phyloP scores from a whole-genome alignment of 805 yeast genomes.

The Henningerozyma blattae region DNA sequence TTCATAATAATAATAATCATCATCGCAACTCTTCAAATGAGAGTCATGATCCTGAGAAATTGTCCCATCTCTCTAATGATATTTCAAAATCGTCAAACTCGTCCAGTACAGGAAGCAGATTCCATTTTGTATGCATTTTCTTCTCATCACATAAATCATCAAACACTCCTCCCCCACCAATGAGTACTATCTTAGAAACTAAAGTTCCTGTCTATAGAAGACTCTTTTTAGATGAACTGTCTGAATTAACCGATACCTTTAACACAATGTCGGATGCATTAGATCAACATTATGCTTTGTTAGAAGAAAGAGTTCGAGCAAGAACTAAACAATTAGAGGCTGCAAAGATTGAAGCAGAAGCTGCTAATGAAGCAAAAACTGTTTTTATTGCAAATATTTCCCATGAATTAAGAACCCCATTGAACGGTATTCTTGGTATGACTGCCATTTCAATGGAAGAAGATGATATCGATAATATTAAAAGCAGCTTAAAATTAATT shows the following conservation, averaged over 20 bases:
- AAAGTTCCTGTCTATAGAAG: constrained; percentile 37
- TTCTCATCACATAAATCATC: too few relatives aligned
- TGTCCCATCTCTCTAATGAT: neutral
- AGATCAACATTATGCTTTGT: constrained; percentile 66
- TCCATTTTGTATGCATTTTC: too few relatives aligned
- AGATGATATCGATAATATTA: constrained; percentile 50
- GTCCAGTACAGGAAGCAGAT: neutral
- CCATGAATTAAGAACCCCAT: constrained; percentile 88
- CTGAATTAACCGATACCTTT: constrained; percentile 79
- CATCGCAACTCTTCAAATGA: neutral
- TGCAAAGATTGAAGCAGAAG: constrained; percentile 81
- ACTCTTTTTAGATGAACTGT: constrained; percentile 68
- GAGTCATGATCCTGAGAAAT: neutral
- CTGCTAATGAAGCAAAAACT: constrained; percentile 94
- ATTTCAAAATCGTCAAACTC: neutral
- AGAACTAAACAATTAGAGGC: constrained; percentile 83
- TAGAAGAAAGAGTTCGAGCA: constrained; percentile 79
- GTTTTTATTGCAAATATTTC: constrained; percentile 87
- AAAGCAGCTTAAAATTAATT: constrained; percentile 67
- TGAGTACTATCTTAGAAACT: constrained; percentile 12
- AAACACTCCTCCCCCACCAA: neutral
- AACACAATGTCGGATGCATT: constrained; percentile 85
- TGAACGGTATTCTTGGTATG: constrained; percentile 94
- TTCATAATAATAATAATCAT: neutral
- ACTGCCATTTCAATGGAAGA: constrained; percentile 91